phyloP scores from a whole-genome alignment of 768 basidiomycete genomes.

The Boletus vinaceobasis region DNA sequence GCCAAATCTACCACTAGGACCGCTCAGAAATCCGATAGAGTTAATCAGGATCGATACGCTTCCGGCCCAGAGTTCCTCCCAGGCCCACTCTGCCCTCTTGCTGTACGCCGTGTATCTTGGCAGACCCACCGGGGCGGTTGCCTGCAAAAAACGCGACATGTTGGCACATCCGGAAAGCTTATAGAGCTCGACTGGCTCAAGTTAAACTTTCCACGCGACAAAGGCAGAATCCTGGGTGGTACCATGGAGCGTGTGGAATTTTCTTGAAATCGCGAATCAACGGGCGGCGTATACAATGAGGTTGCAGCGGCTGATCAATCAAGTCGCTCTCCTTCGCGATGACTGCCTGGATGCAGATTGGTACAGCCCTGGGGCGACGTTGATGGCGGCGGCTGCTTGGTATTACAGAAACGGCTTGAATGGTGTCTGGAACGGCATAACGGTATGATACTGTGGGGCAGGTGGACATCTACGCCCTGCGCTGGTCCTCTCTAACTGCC shows the following conservation, averaged over 20 bases:
- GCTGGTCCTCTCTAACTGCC: slow-evolving; percentile 38
- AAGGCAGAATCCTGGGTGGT: background rate
- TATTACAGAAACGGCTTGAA: slow-evolving; percentile 33
- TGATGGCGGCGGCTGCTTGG: slow-evolving; percentile 29
- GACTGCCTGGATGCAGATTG: background rate
- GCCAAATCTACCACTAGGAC: background rate
- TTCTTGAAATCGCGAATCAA: background rate
- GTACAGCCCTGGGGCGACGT: background rate
- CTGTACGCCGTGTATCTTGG: background rate
- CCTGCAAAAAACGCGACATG: too few species aligned
- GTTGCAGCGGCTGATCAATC: background rate
- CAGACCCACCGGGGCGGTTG: too few species aligned
- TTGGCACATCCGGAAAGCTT: background rate
- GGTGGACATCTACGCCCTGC: slow-evolving; percentile 19
- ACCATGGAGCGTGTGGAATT: background rate
- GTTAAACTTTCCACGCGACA: background rate
- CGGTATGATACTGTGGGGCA: slow-evolving; percentile 37
- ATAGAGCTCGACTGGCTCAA: too few species aligned
- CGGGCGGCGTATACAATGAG: background rate
- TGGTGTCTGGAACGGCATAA: slow-evolving; percentile 38
- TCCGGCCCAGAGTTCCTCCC: background rate
- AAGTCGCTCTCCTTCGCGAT: background rate
- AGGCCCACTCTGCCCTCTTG: background rate
- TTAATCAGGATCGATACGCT: background rate
- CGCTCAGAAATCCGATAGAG: background rate